Percentiles rank a stretch among this genome's conserved stretches.
Conservation (phyloP, 2,329 filamentous ascomycete genomes). For the Neonectria ditissima region DNA sequence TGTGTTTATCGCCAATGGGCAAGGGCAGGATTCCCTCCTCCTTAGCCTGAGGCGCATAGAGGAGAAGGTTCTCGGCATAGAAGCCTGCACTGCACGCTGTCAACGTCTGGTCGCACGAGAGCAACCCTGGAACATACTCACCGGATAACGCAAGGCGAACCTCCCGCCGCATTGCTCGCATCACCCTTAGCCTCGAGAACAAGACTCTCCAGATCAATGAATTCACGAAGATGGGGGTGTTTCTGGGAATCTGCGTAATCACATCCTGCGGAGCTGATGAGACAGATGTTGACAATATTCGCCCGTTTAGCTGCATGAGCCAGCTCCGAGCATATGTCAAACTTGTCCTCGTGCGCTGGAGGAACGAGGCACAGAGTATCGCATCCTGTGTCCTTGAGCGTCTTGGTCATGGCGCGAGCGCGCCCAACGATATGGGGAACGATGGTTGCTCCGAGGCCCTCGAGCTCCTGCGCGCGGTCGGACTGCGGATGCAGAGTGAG, state of each 20-base stretch:
- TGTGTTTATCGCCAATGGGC: constrained; percentile 60
- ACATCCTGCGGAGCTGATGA: constrained; percentile 61
- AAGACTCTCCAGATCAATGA: constrained; percentile 61
- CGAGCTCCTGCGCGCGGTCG: constrained; percentile 54
- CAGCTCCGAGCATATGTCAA: constrained; percentile 59
- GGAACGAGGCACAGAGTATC: constrained; percentile 64
- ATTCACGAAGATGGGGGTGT: constrained; percentile 63
- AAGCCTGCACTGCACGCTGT: constrained; percentile 56
- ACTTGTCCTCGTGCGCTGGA: constrained; percentile 59
- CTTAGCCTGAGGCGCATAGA: constrained; percentile 59
- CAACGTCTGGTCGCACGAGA: background rate
- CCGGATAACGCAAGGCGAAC: constrained; percentile 61
- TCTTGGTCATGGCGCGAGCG: constrained; percentile 51
- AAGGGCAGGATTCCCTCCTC: constrained; percentile 58
- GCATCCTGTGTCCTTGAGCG: constrained; percentile 55
- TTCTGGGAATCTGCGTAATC: constrained; percentile 61
- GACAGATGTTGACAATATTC: constrained; percentile 57
- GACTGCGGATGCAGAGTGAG: constrained; percentile 55
- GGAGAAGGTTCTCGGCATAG: constrained; percentile 64
- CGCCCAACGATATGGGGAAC: constrained; percentile 56
- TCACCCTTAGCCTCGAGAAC: constrained; percentile 58
- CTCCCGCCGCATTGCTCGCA: constrained; percentile 52
- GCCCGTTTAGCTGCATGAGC: constrained; percentile 59
- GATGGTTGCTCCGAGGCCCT: constrained; percentile 55
- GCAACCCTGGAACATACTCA: constrained; percentile 35